Evolutionary conservation across 192 early-diverging fungal genomes (phyloP).

Genomic region (Coemansia sp.): DNA sequence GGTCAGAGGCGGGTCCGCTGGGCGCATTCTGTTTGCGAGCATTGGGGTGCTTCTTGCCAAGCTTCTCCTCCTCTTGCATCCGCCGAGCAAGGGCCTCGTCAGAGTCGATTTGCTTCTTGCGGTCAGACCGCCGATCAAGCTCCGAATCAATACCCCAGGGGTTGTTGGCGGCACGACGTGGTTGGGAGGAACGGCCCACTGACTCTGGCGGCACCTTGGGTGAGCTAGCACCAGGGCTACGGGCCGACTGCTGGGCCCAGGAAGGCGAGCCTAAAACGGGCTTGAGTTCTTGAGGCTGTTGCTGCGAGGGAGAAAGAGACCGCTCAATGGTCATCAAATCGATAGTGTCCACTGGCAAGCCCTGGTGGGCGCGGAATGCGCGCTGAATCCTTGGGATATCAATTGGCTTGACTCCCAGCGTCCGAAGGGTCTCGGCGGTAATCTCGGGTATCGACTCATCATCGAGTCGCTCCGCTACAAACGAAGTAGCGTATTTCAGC

Average conservation of each 20-base stretch:
- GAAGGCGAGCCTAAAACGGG: constrained; percentile 6
- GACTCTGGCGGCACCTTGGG: constrained; percentile 37
- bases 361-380: constrained; percentile 54
- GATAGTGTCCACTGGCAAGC: constrained; percentile 35
- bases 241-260: constrained; percentile 13
- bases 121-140: constrained; percentile 41
- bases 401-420: constrained; percentile 78
- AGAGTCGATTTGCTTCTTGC: constrained; percentile 62
- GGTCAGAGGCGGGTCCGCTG: constrained; percentile 4
- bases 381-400: constrained; percentile 77
- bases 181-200: constrained; percentile 7
- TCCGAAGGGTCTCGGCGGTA: constrained; percentile 69
- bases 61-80: constrained; percentile 67
- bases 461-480: constrained; percentile 87
- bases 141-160: constrained; percentile 52
- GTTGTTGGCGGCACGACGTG: constrained; percentile 30
- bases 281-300: not conserved
- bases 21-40: not conserved
- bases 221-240: constrained; percentile 21
- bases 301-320: not conserved
- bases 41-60: constrained; percentile 3
- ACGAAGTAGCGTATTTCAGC: constrained; percentile 74
- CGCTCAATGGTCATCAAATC: not conserved
- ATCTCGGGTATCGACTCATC: constrained; percentile 72
- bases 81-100: constrained; percentile 82